Base-by-base conservation (phyloP, 306 rosid genomes). In the Chamaecrista fasciculata region DNA sequence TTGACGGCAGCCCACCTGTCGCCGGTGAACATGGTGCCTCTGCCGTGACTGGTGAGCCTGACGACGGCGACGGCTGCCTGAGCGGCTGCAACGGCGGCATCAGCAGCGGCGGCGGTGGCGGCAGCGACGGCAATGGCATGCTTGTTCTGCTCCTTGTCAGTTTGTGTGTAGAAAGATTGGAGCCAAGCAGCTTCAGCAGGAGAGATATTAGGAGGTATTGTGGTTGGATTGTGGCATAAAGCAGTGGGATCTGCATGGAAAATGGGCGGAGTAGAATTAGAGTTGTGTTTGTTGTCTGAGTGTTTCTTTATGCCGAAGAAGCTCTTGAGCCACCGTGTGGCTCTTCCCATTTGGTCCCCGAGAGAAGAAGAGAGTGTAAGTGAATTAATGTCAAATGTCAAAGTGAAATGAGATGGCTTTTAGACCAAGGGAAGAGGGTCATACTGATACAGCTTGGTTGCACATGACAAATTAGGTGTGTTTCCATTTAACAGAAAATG, bases 81-180 rank as follows among this genome's bases (percentile, higher is more conserved):
- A 0, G 98, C 92, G 0, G 96, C 96, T 0, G 92, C 95, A 2
- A 89, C 96, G 0, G 98, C 98, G 0, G 96, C 96, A 33, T 92
- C 95, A 0, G 96, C 98, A 0, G 96, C 98, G 0, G 95, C 96
- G 0, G 98, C 92, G 0, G 98, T 87, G 34, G 96, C 96, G 0
- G 95, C 95, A 0, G 96, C 98, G 3, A 92, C 98, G 0, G 98
- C 98, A 53, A 89, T 82, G 6, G 98, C 98, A 4, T 92, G 98
- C 83, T 87, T 87, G 86, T 62, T 92, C 78, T 87, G 95, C 42
- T 92, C 92, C 46, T 79, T 70, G 73, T 84, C 96, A 65, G 86
- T 76, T 56, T 87, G 88, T 0, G 71, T 68, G 86, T 74, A 80
- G 81, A 70, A 79, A 0, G 95, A 81, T 29, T 84, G 87, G 4